A percentile compares a stretch with the other conserved stretches of the same genome.
phyloP scores from a whole-genome alignment of 495 filamentous ascomycete species.

The Penicillium daleae region DNA sequence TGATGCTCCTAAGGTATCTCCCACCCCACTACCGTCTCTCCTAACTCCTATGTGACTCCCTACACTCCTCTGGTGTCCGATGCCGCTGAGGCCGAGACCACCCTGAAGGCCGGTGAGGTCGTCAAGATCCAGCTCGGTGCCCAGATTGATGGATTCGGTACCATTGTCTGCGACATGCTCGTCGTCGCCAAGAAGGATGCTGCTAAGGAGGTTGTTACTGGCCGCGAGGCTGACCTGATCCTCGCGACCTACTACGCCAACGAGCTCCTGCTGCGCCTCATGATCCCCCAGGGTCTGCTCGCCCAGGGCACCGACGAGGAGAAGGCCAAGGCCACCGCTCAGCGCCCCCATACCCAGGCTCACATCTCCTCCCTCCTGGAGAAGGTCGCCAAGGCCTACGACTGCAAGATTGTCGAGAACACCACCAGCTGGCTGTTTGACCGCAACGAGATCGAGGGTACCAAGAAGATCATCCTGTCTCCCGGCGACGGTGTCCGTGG shows the following conservation, averaged over 20 bases:
- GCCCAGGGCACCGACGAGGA: constrained; percentile 87
- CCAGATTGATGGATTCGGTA: constrained; percentile 96
- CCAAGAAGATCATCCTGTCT: constrained; percentile 96
- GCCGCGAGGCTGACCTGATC: constrained; percentile 81
- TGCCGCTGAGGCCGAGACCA: constrained; percentile 74
- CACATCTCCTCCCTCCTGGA: constrained; percentile 85
- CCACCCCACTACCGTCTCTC: constrained; percentile 95
- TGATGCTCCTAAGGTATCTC: constrained; percentile 65
- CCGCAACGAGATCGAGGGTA: constrained; percentile 94
- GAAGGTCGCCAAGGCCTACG: constrained; percentile 89
- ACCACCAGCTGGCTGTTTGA: constrained; percentile 96
- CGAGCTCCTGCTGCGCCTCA: constrained; percentile 87
- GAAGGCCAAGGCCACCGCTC: constrained; percentile 84
- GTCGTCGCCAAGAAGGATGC: constrained; percentile 65
- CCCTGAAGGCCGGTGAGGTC: constrained; percentile 80
- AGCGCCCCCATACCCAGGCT: constrained; percentile 77
- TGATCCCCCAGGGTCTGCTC: constrained; percentile 84
- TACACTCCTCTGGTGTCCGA: constrained; percentile 92
- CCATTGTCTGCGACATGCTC: constrained; percentile 94
- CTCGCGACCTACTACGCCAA: constrained; percentile 94
- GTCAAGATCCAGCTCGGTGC: constrained; percentile 97
- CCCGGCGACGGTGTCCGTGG: constrained; percentile 86
- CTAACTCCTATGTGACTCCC: constrained; percentile 90
- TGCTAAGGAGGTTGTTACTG: constrained; percentile 61
- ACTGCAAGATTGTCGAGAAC: constrained; percentile 92